phyloP scores from a whole-genome alignment of 305 asterid species.

The Salvia sclarea region DNA sequence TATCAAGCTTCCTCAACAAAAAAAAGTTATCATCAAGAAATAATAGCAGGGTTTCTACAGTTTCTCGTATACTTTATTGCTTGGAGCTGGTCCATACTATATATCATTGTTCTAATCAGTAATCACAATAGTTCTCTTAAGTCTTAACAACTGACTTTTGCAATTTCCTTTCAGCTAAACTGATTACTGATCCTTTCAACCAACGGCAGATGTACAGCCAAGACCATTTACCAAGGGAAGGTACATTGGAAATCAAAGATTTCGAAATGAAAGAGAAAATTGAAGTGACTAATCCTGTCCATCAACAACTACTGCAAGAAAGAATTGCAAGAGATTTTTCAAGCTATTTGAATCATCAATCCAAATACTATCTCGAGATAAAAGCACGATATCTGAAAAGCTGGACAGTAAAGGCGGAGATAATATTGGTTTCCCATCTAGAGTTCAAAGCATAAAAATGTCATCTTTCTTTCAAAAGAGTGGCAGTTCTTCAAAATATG shows the following conservation, averaged over 20 bases:
- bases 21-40: neutral
- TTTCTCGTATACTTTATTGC: neutral
- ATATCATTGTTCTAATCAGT: neutral
- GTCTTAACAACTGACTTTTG: neutral
- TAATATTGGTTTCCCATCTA: neutral
- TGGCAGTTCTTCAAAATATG: neutral
- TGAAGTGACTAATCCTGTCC: constrained; percentile 9
- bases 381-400: neutral
- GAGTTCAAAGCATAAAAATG: neutral
- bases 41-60: neutral
- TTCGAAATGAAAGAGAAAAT: neutral
- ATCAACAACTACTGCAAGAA: neutral
- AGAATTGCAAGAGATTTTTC: neutral
- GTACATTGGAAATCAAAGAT: neutral
- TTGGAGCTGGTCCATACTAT: neutral
- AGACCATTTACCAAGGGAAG: neutral
- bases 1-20: too few relatives aligned
- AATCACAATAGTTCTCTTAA: neutral
- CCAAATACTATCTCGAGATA: constrained; percentile 15
- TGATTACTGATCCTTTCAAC: neutral
- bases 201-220: neutral
- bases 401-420: too few relatives aligned
- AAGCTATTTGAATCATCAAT: neutral
- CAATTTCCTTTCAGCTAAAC: neutral
- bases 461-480: neutral